Evolutionary conservation across 345 rosid genomes (phyloP).

Genomic region (Corchorus olitorius): DNA sequence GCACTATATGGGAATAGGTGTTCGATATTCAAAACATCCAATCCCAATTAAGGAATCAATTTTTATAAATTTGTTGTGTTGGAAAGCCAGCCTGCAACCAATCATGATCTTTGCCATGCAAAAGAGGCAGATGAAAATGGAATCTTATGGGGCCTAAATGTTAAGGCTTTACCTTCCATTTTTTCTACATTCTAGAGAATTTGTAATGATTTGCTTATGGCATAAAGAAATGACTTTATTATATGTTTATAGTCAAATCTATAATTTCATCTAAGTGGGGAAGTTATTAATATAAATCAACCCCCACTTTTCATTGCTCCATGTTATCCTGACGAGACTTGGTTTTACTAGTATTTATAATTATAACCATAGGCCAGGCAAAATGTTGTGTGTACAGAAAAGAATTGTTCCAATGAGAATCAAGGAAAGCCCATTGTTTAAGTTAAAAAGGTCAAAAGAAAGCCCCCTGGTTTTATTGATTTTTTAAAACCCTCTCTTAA

Average conservation of each 20-base stretch:
- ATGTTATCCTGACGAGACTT: background rate
- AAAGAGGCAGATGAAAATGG: conserved; percentile 11
- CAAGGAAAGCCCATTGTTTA: conserved; percentile 24
- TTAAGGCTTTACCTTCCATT: background rate
- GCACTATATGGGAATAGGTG: background rate
- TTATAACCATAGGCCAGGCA: background rate
- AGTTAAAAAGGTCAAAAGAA: conserved; percentile 4
- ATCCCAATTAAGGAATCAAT: background rate
- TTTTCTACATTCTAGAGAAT: background rate
- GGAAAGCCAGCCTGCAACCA: background rate
- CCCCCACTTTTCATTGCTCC: background rate
- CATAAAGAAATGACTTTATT: background rate
- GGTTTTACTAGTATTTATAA: background rate
- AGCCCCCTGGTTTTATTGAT: conserved; percentile 19
- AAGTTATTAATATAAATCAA: background rate
- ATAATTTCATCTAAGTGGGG: background rate
- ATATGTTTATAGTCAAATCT: background rate
- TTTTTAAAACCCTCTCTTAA: background rate
- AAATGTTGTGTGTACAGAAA: conserved; percentile 13
- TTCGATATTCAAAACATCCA: background rate
- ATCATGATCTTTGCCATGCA: background rate
- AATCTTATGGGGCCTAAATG: background rate
- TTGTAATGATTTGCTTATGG: background rate
- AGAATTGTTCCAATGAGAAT: background rate
- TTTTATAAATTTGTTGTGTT: background rate